Evolutionary conservation across 2,329 filamentous ascomycete species (phyloP), one percentile per base, ranked within the genome.

Genomic region (Sarocladium kiliense): DNA sequence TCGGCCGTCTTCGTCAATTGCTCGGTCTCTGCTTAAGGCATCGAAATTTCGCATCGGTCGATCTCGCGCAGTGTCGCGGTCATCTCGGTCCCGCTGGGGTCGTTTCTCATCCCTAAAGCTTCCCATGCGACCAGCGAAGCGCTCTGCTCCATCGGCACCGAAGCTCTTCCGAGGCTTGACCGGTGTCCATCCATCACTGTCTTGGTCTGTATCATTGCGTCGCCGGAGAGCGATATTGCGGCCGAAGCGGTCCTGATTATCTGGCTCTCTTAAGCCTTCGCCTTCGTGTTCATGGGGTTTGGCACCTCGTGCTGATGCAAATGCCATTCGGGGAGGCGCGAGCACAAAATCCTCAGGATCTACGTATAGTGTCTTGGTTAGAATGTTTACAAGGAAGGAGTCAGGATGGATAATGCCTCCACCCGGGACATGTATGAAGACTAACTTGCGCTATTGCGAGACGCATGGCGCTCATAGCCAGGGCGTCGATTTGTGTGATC

Each of bases 291-390:
- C 81, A 51, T 77, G 71, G 14, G 73, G 71, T 57, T 78, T 76
- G 54, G 71, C 68, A 23, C 81, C 76, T 57, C 88, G 89, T 21
- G 87, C 81, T 1, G 91, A 95, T 1, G 89, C 84, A 70, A 97
- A 96, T 44, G 85, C 84, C 47, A 85, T 89, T 69, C 89, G 89
- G 1, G 91, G 89, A 19, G 91, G 91, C 14, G 89, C 91, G 56
- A 96, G 87, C 57, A 94, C 81, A 56, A 95, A 88, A 60, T 95
- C 91, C 63, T 96, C 92, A 64, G 82, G 74, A 68, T 82, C 84
- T 88, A 18, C 7, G 5, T 61, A 36, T 62, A 23, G 57, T 53
- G 10, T 36, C 12, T 3, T 18, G 37, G 42, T 56, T 36, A 53
- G 25, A 9, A 21, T 16, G 27, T 36, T 16, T 11, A 39, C 23